Evolutionary conservation across 75 land plant species (phyloP).

Genomic region (Pseudotsuga menziesii): DNA sequence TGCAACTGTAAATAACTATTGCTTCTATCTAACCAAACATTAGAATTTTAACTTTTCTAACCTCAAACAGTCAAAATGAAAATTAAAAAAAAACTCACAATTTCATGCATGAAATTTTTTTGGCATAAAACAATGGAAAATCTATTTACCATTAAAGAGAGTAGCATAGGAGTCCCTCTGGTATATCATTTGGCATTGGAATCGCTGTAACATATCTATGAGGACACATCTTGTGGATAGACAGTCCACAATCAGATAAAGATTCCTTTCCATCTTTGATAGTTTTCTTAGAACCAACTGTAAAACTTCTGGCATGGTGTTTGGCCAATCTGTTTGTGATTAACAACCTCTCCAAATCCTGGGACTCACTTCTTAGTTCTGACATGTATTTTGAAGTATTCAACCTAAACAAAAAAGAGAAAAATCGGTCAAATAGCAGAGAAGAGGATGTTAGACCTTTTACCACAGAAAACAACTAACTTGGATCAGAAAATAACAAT

Average conservation of each 20-base stretch:
- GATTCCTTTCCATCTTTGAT: background rate
- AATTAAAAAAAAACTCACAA: background rate
- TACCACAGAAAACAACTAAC: too few species aligned
- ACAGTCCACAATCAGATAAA: conserved; percentile 13
- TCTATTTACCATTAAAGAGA: conserved; percentile 26
- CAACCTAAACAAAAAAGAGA: conserved; percentile 12
- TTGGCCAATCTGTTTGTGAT: conserved; percentile 55
- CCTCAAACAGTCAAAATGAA: background rate
- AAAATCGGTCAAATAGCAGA: too few species aligned
- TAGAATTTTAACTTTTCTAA: background rate
- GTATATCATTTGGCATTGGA: conserved; percentile 35
- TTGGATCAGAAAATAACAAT: too few species aligned
- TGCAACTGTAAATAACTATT: background rate
- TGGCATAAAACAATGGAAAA: background rate
- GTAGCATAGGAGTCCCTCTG: conserved; percentile 39
- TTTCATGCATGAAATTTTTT: conserved; percentile 3
- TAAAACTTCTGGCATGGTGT: conserved; percentile 22
- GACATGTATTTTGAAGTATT: conserved; percentile 30
- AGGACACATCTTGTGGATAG: conserved; percentile 12
- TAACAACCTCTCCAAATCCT: conserved; percentile 55
- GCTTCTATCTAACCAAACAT: background rate
- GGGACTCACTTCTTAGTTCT: conserved; percentile 40
- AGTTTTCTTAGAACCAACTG: conserved; percentile 14
- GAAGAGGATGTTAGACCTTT: too few species aligned
- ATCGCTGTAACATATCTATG: conserved; percentile 47